phyloP scores from a whole-genome alignment of 768 basidiomycete genomes.

The Naganishia randhawae region DNA sequence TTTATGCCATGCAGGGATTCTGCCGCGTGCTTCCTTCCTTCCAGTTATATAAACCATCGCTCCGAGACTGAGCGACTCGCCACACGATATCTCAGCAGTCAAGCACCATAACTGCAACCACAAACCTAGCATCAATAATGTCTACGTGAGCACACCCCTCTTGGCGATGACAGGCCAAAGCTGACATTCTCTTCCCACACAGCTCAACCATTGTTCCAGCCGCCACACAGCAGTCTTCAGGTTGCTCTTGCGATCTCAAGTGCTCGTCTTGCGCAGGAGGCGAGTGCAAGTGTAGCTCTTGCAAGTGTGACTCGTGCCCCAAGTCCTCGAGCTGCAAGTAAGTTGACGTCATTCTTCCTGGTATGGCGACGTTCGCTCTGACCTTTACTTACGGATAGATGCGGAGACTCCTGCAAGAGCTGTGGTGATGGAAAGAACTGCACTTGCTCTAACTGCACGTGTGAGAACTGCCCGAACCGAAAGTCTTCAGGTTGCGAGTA shows the following conservation, averaged over 20 bases:
- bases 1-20: background rate
- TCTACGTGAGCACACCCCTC: constrained; percentile 1
- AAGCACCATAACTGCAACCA: background rate
- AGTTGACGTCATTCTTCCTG: background rate
- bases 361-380: background rate
- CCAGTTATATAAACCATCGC: background rate
- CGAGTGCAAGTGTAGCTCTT: constrained; percentile 7
- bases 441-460: constrained; percentile 2
- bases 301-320: constrained; percentile 19
- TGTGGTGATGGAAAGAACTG: constrained; percentile 10
- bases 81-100: background rate
- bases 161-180: background rate
- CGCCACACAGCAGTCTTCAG: constrained; percentile 7
- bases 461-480: constrained; percentile 5
- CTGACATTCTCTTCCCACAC: constrained; percentile 1
- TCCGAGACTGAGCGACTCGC: background rate
- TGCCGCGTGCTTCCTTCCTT: background rate
- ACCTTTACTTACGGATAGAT: background rate
- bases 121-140: background rate
- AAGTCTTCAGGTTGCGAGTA: constrained; percentile 9
- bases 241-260: constrained; percentile 12
- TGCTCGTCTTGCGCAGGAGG: constrained; percentile 12
- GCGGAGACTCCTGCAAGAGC: constrained; percentile 18
- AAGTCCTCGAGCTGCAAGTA: constrained; percentile 14
- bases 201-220: constrained; percentile 17